These are phyloP conservation scores for Coemansia sp. DNA, from an alignment of 192 early-diverging fungal species.

Conservation along the genomic window DNA sequence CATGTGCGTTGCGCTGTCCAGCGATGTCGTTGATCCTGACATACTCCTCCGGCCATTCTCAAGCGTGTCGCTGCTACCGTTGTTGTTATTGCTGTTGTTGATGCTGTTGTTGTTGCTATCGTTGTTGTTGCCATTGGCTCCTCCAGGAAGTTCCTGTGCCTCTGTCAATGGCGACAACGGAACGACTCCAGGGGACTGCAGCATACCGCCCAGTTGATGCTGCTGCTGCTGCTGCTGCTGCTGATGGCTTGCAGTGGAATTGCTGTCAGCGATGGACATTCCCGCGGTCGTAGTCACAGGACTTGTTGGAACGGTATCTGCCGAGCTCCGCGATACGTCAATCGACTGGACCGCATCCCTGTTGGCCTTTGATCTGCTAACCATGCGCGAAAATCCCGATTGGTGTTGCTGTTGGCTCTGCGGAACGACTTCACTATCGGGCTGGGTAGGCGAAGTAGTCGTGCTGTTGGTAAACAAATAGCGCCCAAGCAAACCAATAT, in stretches of 20 bases:
- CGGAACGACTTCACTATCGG: neutral
- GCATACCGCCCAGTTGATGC: conserved; percentile 2
- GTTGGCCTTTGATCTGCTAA: neutral
- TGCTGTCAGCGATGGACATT: conserved; percentile 5
- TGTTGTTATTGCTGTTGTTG: neutral
- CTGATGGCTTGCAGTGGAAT: too few relatives aligned
- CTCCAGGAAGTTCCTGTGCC: conserved; percentile 35
- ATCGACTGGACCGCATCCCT: neutral
- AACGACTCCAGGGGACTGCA: neutral
- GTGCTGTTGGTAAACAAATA: conserved; percentile 36
- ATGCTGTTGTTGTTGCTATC: conserved; percentile 18
- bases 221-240: conserved; percentile 16
- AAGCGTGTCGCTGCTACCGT: conserved; percentile 24
- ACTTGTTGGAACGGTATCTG: neutral
- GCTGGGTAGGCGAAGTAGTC: neutral
- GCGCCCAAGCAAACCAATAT: conserved; percentile 49
- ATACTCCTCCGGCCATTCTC: neutral
- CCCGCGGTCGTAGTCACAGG: neutral
- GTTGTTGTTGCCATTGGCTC: neutral
- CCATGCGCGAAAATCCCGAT: neutral
- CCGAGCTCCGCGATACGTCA: neutral
- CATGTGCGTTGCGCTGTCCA: conserved; percentile 1
- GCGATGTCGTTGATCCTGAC: neutral
- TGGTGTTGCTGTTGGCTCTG: neutral
- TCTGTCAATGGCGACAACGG: conserved; percentile 46